Conservation (phyloP, 495 filamentous ascomycete species). For the Penicillium nucicola region DNA sequence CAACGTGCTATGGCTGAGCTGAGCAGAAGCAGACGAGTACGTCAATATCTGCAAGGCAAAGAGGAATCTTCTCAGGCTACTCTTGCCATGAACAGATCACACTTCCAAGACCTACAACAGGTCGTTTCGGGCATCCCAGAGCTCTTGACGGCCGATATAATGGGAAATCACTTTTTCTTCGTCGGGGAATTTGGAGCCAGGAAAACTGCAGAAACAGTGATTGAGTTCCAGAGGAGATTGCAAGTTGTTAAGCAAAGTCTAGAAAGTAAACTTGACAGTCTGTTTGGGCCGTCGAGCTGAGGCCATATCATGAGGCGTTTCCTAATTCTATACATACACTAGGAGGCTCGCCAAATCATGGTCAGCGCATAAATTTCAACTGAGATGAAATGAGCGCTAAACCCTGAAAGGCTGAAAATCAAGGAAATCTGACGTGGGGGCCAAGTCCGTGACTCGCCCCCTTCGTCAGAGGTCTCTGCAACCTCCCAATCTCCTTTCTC, state of each 20-base stretch:
- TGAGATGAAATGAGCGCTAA: too few relatives aligned
- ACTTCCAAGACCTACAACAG: conserved; percentile 1
- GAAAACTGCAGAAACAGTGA: not conserved
- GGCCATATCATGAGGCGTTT: too few relatives aligned
- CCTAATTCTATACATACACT: too few relatives aligned
- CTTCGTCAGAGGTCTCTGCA: too few relatives aligned
- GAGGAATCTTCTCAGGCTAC: not conserved
- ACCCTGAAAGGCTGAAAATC: too few relatives aligned
- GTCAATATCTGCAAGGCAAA: not conserved
- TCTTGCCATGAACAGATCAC: not conserved
- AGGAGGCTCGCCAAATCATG: too few relatives aligned
- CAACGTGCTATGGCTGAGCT: not conserved
- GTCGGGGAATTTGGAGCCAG: conserved; percentile 9
- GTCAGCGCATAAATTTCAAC: too few relatives aligned
- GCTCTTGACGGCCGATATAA: not conserved
- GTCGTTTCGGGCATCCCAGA: conserved; percentile 2
- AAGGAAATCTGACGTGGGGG: too few relatives aligned
- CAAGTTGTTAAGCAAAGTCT: not conserved
- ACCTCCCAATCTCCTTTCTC: too few relatives aligned
- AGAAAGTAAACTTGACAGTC: too few relatives aligned
- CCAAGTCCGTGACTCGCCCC: too few relatives aligned
- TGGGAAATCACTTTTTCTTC: conserved; percentile 16
- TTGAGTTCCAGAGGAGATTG: not conserved
- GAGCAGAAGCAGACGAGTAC: not conserved
- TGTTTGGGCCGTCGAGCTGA: too few relatives aligned